Evolutionary conservation across 2,329 filamentous ascomycete species (phyloP).

Genomic region (Colletotrichum siamense): DNA sequence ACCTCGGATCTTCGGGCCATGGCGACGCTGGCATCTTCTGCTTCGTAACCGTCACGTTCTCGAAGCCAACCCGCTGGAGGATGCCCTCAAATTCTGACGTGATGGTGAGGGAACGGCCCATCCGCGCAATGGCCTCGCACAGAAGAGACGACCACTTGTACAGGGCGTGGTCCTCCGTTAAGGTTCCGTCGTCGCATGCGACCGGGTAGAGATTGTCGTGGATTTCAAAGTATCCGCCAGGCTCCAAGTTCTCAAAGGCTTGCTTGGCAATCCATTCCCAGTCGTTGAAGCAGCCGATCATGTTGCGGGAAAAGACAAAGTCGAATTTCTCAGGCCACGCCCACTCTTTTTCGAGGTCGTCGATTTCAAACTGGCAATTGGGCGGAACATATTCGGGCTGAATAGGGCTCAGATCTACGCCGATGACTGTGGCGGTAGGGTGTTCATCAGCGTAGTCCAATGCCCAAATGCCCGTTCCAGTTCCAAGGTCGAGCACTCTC

Average conservation of each 20-base stretch:
- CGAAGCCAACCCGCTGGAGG: conserved; percentile 26
- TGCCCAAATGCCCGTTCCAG: conserved; percentile 19
- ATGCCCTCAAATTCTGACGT: conserved; percentile 27
- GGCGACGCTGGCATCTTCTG: conserved; percentile 33
- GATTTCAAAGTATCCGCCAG: conserved; percentile 15
- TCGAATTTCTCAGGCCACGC: conserved; percentile 31
- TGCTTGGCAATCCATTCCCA: conserved; percentile 25
- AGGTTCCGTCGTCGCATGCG: conserved; percentile 35
- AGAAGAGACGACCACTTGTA: background rate
- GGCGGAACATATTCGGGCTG: conserved; percentile 36
- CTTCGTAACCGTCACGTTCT: conserved; percentile 31
- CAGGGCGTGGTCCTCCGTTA: conserved; percentile 29
- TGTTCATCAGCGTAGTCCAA: conserved; percentile 11
- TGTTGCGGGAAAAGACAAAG: conserved; percentile 38
- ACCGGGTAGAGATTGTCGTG: conserved; percentile 27
- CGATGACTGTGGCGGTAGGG: conserved; percentile 20
- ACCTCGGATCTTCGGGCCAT: conserved; percentile 34
- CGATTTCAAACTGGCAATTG: conserved; percentile 34
- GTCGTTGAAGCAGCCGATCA: conserved; percentile 32
- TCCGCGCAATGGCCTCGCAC: background rate
- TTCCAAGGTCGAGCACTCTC: conserved; percentile 23
- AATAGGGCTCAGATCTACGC: conserved; percentile 39
- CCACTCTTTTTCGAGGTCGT: conserved; percentile 34
- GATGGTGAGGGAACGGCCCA: background rate
- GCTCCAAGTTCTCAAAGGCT: conserved; percentile 11